These are phyloP conservation scores for Moniliophthora roreri DNA, from an alignment of 1,284 basidiomycete species.

Conservation along the genomic window DNA sequence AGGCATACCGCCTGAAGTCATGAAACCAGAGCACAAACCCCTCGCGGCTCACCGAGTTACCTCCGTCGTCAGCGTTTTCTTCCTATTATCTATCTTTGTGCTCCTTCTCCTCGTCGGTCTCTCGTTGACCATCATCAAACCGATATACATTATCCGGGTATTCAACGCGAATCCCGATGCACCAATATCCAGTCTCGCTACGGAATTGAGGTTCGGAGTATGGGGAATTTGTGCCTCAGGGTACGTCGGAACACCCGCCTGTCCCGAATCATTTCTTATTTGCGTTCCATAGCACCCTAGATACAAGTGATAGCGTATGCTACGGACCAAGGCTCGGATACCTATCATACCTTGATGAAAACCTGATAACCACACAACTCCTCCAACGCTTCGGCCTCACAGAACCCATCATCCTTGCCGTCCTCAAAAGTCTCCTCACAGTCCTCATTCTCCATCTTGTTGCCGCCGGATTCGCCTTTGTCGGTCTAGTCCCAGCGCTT, in stretches of 20 bases:
- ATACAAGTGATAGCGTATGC: slow-evolving; percentile 43
- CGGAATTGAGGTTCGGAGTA: slow-evolving; percentile 66
- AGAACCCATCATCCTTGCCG: slow-evolving; percentile 37
- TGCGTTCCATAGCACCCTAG: slow-evolving; percentile 15
- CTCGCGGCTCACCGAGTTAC: slow-evolving; percentile 44
- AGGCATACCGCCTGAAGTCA: too few relatives aligned
- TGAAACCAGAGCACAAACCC: slow-evolving; percentile 35
- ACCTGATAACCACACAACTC: slow-evolving; percentile 28
- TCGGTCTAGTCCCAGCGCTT: slow-evolving; percentile 52
- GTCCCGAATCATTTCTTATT: not conserved
- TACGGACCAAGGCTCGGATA: slow-evolving; percentile 60
- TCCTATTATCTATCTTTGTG: slow-evolving; percentile 59
- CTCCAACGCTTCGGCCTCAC: slow-evolving; percentile 41
- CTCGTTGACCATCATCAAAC: slow-evolving; percentile 71
- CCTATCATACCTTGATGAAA: slow-evolving; percentile 32
- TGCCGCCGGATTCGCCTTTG: slow-evolving; percentile 53
- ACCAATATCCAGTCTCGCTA: slow-evolving; percentile 53
- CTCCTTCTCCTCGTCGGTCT: slow-evolving; percentile 73
- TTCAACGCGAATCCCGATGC: slow-evolving; percentile 35
- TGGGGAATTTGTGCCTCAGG: slow-evolving; percentile 72
- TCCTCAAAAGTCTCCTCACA: slow-evolving; percentile 52
- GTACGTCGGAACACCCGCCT: slow-evolving; percentile 27
- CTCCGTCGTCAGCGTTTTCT: slow-evolving; percentile 42
- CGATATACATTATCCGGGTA: slow-evolving; percentile 67
- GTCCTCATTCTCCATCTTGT: slow-evolving; percentile 69